phyloP scores from a whole-genome alignment of 2,329 filamentous ascomycete species.

The Neurospora sp. region DNA sequence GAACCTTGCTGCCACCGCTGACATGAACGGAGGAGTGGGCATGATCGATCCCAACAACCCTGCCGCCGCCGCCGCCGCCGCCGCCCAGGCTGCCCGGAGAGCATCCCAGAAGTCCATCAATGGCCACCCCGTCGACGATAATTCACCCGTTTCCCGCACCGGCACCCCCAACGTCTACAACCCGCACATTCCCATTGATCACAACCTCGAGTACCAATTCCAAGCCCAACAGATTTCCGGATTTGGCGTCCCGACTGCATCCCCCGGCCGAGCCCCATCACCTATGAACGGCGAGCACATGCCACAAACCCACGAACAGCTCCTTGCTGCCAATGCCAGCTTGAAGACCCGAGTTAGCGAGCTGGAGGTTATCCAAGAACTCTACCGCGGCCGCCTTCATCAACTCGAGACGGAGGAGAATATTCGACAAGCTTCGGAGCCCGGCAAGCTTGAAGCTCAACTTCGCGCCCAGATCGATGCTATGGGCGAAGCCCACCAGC shows the following conservation, averaged over 20 bases:
- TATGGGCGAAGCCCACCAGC: slow-evolving; percentile 29
- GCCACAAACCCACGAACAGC: slow-evolving; percentile 69
- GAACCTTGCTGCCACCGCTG: slow-evolving; percentile 26
- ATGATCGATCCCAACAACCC: slow-evolving; percentile 41
- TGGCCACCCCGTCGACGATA: slow-evolving; percentile 62
- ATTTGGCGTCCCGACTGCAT: slow-evolving; percentile 43
- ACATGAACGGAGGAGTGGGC: slow-evolving; percentile 41
- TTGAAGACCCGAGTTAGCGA: slow-evolving; percentile 95
- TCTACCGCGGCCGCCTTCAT: slow-evolving; percentile 65
- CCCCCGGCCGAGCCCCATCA: slow-evolving; percentile 39
- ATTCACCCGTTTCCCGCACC: slow-evolving; percentile 71
- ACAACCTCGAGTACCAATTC: slow-evolving; percentile 64
- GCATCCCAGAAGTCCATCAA: slow-evolving; percentile 64
- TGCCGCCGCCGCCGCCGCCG: slow-evolving; percentile 29
- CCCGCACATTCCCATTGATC: slow-evolving; percentile 64
- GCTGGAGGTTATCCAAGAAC: slow-evolving; percentile 85
- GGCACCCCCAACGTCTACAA: slow-evolving; percentile 68
- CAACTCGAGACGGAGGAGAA: slow-evolving; percentile 58
- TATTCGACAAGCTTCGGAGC: slow-evolving; percentile 39
- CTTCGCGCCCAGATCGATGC: slow-evolving; percentile 47
- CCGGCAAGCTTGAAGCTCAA: slow-evolving; percentile 46
- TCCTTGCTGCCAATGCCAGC: slow-evolving; percentile 70
- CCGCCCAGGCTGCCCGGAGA: slow-evolving; percentile 46
- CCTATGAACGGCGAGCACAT: slow-evolving; percentile 50
- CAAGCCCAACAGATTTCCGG: slow-evolving; percentile 42